A percentile compares a stretch with the other conserved stretches of the same genome.
phyloP scores from a whole-genome alignment of 2,329 filamentous ascomycete species.

The Colletotrichum sp. region DNA sequence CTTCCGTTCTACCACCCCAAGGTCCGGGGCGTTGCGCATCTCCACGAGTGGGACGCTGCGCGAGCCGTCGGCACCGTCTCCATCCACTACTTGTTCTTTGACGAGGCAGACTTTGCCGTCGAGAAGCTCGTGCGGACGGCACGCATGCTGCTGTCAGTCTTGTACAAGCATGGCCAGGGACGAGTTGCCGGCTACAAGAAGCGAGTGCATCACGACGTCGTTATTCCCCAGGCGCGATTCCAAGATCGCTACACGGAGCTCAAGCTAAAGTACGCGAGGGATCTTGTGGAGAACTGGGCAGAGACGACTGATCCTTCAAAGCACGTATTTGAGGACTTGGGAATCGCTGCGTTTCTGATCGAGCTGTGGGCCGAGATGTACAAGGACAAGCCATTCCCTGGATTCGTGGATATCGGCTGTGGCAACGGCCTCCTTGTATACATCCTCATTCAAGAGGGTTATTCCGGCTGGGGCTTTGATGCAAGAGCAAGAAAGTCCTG shows the following conservation, averaged over 20 bases:
- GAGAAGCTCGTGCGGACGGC: slow-evolving; percentile 69
- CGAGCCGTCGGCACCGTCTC: slow-evolving; percentile 55
- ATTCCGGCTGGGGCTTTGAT: slow-evolving; percentile 88
- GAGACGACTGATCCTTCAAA: slow-evolving; percentile 88
- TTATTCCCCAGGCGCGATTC: slow-evolving; percentile 77
- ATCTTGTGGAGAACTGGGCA: slow-evolving; percentile 77
- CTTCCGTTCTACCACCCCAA: slow-evolving; percentile 90
- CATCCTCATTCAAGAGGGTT: slow-evolving; percentile 82
- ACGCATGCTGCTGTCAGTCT: slow-evolving; percentile 68
- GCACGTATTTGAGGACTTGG: slow-evolving; percentile 93
- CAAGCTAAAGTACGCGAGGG: slow-evolving; percentile 78
- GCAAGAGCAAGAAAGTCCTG: slow-evolving; percentile 87
- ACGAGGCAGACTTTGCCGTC: slow-evolving; percentile 28
- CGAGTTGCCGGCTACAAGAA: slow-evolving; percentile 74
- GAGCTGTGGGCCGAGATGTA: slow-evolving; percentile 94
- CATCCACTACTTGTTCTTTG: slow-evolving; percentile 65
- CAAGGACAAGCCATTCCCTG: slow-evolving; percentile 65
- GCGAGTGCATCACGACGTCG: slow-evolving; percentile 80
- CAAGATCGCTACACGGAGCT: slow-evolving; percentile 84
- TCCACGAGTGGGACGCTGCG: slow-evolving; percentile 68
- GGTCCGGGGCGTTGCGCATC: slow-evolving; percentile 75
- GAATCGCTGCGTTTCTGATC: slow-evolving; percentile 89
- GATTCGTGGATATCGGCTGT: slow-evolving; percentile 95
- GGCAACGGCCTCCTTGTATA: slow-evolving; percentile 92
- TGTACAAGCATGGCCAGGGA: slow-evolving; percentile 78